phyloP scores from a whole-genome alignment of 305 asterid species.

The Solanum aculeatissimum region DNA sequence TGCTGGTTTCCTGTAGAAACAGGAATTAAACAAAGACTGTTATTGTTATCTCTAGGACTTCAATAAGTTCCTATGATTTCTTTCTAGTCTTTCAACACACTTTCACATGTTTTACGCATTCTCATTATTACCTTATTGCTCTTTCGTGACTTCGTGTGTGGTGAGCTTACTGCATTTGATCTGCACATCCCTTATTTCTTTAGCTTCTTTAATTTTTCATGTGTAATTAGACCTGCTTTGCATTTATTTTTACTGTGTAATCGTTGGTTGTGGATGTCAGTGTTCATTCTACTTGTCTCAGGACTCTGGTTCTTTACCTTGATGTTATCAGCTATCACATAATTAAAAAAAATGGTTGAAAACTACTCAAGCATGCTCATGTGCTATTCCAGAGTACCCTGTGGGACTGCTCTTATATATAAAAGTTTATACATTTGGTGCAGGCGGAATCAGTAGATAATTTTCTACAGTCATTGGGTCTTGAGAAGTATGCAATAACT shows the following conservation, averaged over 20 bases:
- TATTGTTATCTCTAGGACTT: background rate
- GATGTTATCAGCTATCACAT: background rate
- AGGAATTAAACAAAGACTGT: background rate
- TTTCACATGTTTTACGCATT: background rate
- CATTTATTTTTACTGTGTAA: background rate
- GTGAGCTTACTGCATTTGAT: background rate
- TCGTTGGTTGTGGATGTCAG: background rate
- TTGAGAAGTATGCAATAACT: constrained; percentile 76
- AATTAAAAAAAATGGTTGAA: background rate
- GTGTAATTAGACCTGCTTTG: background rate
- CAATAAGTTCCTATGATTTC: background rate
- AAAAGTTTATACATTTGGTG: constrained; percentile 3
- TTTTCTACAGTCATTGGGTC: constrained; percentile 81
- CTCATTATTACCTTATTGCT: background rate
- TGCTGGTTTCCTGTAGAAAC: background rate
- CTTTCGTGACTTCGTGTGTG: background rate
- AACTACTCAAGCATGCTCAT: background rate
- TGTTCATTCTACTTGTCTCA: background rate
- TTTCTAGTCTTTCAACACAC: background rate
- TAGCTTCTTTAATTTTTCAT: background rate
- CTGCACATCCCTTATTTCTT: background rate
- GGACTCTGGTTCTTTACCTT: background rate
- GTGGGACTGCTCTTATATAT: background rate
- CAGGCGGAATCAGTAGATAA: constrained; percentile 76
- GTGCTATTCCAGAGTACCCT: background rate